Evolutionary conservation across 2,329 filamentous ascomycete genomes (phyloP).

Genomic region (Stagonosporopsis tanaceti): DNA sequence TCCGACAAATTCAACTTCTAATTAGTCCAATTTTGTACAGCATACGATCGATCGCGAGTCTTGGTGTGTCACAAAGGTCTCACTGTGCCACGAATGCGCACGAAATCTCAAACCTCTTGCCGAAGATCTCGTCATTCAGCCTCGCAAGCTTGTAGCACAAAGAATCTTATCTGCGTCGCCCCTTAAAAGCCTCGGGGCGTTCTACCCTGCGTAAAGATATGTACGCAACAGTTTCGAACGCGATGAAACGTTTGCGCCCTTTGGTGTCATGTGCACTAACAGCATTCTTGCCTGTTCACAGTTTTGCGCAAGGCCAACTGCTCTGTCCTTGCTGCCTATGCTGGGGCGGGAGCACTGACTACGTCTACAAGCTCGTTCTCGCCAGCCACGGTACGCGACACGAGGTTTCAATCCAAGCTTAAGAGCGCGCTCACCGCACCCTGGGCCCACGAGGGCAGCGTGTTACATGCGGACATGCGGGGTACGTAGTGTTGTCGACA

Average conservation of each 20-base stretch:
- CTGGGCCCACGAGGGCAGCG: constrained; percentile 17
- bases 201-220: constrained; percentile 8
- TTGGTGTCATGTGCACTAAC: constrained; percentile 7
- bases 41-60: background rate
- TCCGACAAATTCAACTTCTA: constrained; percentile 7
- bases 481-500: constrained; percentile 28
- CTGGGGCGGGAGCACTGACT: background rate
- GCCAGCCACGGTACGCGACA: constrained; percentile 15
- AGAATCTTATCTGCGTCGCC: background rate
- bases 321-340: constrained; percentile 9
- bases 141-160: constrained; percentile 7
- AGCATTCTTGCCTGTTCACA: constrained; percentile 3
- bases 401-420: constrained; percentile 15
- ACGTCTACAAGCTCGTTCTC: constrained; percentile 16
- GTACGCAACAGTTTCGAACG: background rate
- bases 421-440: constrained; percentile 17
- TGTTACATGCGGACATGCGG: constrained; percentile 21
- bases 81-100: background rate
- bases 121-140: background rate
- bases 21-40: background rate
- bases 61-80: background rate
- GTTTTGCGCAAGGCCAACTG: constrained; percentile 6
- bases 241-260: background rate
- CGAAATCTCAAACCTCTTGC: background rate
- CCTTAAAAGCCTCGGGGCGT: background rate